phyloP scores from a whole-genome alignment of 257 asterid species.

The Linderniella brevidens region DNA sequence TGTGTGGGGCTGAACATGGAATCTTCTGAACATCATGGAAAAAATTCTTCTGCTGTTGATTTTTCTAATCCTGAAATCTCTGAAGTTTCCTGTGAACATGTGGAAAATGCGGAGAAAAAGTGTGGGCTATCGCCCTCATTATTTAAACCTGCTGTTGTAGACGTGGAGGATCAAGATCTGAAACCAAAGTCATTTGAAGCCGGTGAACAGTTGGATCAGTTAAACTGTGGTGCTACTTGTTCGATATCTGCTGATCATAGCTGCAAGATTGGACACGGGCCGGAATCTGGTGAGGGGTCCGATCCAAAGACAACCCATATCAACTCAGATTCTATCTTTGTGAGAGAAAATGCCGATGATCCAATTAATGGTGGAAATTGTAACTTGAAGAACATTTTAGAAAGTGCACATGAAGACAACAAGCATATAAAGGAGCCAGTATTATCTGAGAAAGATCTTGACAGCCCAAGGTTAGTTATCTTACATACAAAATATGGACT shows the following conservation, averaged over 20 bases:
- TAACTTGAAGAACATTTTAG: slow-evolving; percentile 12
- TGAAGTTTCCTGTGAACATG: too few species aligned
- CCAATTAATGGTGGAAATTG: slow-evolving; percentile 15
- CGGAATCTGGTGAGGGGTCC: slow-evolving; percentile 17
- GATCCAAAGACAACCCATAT: slow-evolving; percentile 17
- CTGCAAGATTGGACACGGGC: slow-evolving; percentile 13
- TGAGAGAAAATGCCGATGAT: slow-evolving; percentile 18
- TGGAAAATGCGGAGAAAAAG: too few species aligned
- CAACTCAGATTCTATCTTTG: slow-evolving; percentile 17
- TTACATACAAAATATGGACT: background rate
- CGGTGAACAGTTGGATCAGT: too few species aligned
- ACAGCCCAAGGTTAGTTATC: slow-evolving; percentile 27
- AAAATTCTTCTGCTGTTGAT: too few species aligned
- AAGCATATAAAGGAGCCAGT: slow-evolving; percentile 13
- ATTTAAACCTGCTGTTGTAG: too few species aligned
- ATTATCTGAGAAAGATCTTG: slow-evolving; percentile 21
- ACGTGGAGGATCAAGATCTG: too few species aligned
- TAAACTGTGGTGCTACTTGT: slow-evolving; percentile 3
- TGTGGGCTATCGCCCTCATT: too few species aligned
- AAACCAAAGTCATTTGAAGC: too few species aligned
- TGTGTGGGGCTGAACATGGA: too few species aligned
- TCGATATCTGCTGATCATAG: slow-evolving; percentile 17
- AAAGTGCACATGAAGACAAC: slow-evolving; percentile 18
- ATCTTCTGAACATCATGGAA: too few species aligned
- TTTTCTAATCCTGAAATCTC: too few species aligned